These are phyloP conservation scores for Zygotorulaspora mrakii DNA, from an alignment of 1,139 yeast species.

Conservation along the genomic window DNA sequence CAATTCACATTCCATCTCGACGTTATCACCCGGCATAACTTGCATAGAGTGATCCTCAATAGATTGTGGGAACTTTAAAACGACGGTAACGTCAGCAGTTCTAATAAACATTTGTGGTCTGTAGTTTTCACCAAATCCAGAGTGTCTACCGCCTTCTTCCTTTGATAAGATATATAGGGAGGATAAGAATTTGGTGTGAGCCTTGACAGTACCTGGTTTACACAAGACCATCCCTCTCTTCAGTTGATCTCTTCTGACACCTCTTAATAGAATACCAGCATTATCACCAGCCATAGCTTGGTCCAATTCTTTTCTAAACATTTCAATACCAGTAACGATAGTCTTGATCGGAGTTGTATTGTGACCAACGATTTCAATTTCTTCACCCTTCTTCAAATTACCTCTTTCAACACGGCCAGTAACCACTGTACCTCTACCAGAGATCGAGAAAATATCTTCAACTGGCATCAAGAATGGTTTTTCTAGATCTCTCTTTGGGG, in stretches of 20 bases:
- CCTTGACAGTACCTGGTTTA: slow-evolving; percentile 86
- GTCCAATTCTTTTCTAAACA: slow-evolving; percentile 98
- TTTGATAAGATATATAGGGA: slow-evolving; percentile 87
- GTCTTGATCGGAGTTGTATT: slow-evolving; percentile 85
- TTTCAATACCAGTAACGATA: slow-evolving; percentile 96
- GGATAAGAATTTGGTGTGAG: slow-evolving; percentile 92
- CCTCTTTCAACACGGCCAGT: slow-evolving; percentile 99
- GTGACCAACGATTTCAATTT: slow-evolving; percentile 93
- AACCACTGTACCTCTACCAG: slow-evolving; percentile 99
- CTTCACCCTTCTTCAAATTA: slow-evolving; percentile 94
- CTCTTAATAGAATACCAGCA: slow-evolving; percentile 96
- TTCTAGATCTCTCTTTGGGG: slow-evolving; percentile 93
- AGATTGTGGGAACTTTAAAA: slow-evolving; percentile 86
- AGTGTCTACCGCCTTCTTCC: slow-evolving; percentile 99
- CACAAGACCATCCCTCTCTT: slow-evolving; percentile 97
- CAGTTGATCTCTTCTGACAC: slow-evolving; percentile 96
- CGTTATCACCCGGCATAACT: slow-evolving; percentile 98
- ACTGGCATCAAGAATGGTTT: slow-evolving; percentile 96
- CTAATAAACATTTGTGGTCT: slow-evolving; percentile 97
- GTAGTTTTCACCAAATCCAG: slow-evolving; percentile 94
- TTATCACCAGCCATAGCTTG: slow-evolving; percentile 98
- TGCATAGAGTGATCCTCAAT: slow-evolving; percentile 81
- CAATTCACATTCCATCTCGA: slow-evolving; percentile 91
- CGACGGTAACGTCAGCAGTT: slow-evolving; percentile 93
- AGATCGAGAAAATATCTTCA: slow-evolving; percentile 95